Evolutionary conservation across 2,329 filamentous ascomycete species (phyloP), one percentile per base, ranked within the genome.

Genomic region (Hypoxylon sp.): DNA sequence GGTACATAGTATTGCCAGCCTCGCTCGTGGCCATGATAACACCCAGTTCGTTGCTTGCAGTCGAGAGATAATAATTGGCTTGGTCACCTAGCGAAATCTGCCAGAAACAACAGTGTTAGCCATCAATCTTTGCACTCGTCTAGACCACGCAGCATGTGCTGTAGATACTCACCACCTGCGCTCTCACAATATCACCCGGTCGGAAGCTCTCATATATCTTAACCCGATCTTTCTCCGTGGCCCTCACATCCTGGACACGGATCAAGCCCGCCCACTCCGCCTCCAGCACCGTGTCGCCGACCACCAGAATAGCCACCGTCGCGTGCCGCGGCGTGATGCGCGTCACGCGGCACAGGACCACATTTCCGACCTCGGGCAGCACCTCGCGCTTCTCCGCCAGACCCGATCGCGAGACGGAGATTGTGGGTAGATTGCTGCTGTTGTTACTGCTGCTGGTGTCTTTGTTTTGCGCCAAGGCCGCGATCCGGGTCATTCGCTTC

Each of bases 221-320:
- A 48, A 98, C 93, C 74, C 93, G 93, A 79, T 98, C 96, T 82
- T 98, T 97, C 83, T 99, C 96, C 17, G 96, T 97, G 2, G 94
- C 94, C 62, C 96, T 88, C 35, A 99, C 93, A 78, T 99, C 96
- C 82, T 98, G 95, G 70, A 91, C 89, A 17, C 94, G 88, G 67
- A 97, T 94, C 69, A 97, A 83, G 3, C 92, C 94, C 81, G 94
- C 91, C 88, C 95, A 97, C 73, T 94, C 91, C 56, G 93, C 92
- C 73, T 92, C 88, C 68, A 92, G 85, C 44, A 92, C 90, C 10
- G 86, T 87, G 75, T 90, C 86, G 64, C 92, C 89, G 27, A 98
- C 91, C 66, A 95, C 91, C 66, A 97, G 87, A 73, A 98, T 98
- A 22, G 92, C 91, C 60, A 97, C 91, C 27, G 91, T 92, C 5